Evolutionary conservation across 495 filamentous ascomycete species (phyloP).

Genomic region (Acidiella bohemica): DNA sequence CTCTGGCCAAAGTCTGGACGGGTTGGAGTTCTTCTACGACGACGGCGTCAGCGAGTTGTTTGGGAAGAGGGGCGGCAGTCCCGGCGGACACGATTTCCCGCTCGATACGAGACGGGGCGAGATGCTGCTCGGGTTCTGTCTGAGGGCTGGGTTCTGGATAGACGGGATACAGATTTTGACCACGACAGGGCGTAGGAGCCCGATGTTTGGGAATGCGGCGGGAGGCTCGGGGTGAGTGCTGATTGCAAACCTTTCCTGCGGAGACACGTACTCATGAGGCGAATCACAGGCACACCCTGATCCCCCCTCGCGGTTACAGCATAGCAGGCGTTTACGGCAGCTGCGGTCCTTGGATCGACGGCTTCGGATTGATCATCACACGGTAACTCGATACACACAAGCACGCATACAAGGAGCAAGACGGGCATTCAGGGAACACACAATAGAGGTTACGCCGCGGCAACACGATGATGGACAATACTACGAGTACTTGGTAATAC

Average conservation of each 20-base stretch:
- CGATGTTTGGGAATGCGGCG: conserved; percentile 65
- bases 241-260: neutral
- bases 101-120: conserved; percentile 79
- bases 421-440: too few relatives aligned
- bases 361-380: conserved; percentile 75
- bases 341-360: conserved; percentile 71
- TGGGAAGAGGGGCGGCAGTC: conserved; percentile 66
- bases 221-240: conserved; percentile 68
- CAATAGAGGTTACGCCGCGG: too few relatives aligned
- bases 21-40: conserved; percentile 86
- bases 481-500: too few relatives aligned
- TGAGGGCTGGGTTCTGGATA: conserved; percentile 72
- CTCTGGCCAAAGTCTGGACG: conserved; percentile 65
- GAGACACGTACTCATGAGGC: too few relatives aligned
- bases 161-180: conserved; percentile 87
- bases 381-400: too few relatives aligned
- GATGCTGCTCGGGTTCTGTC: conserved; percentile 72
- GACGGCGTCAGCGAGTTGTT: conserved; percentile 79
- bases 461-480: too few relatives aligned
- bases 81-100: conserved; percentile 61
- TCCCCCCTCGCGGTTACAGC: conserved; percentile 79
- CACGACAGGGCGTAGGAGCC: conserved; percentile 70
- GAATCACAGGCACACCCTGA: conserved; percentile 58
- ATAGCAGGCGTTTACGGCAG: conserved; percentile 80
- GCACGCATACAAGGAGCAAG: too few relatives aligned